These are phyloP conservation scores for Umbelopsis isabellina DNA, from an alignment of 192 early-diverging fungal species.

Conservation along the genomic window DNA sequence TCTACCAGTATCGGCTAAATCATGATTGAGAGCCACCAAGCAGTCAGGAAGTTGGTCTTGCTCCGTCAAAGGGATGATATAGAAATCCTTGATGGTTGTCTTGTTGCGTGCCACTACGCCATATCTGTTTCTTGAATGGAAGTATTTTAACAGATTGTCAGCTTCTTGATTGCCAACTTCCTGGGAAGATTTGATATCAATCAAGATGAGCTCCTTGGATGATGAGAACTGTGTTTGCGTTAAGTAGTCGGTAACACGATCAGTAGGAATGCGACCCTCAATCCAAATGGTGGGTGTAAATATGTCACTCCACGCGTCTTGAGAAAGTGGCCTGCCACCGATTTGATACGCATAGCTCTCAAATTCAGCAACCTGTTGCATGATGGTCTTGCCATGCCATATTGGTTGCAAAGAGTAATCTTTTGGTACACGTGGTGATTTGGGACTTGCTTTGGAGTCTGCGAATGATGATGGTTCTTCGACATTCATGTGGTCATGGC, in stretches of 20 bases:
- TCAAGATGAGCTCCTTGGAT: slow-evolving; percentile 64
- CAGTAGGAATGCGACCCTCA: slow-evolving; percentile 65
- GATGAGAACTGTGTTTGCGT: slow-evolving; percentile 50
- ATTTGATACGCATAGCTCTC: slow-evolving; percentile 59
- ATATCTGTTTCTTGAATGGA: slow-evolving; percentile 59
- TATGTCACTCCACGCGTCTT: slow-evolving; percentile 58
- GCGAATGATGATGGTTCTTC: not conserved
- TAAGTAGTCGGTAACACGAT: slow-evolving; percentile 60
- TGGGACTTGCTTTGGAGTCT: not conserved
- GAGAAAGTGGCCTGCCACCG: slow-evolving; percentile 52
- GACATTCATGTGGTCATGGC: not conserved
- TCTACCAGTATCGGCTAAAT: not conserved
- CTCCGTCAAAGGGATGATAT: slow-evolving; percentile 63
- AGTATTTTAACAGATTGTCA: slow-evolving; percentile 61
- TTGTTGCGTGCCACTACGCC: slow-evolving; percentile 71
- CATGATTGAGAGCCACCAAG: slow-evolving; percentile 33
- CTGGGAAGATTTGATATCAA: slow-evolving; percentile 51
- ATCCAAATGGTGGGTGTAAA: slow-evolving; percentile 60
- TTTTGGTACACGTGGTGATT: not conserved
- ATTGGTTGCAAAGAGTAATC: slow-evolving; percentile 27
- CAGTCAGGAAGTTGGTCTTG: slow-evolving; percentile 59
- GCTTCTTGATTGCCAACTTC: slow-evolving; percentile 41
- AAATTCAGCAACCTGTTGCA: slow-evolving; percentile 69
- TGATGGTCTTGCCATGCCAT: slow-evolving; percentile 67
- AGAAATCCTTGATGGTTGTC: slow-evolving; percentile 75